Percentiles rank a stretch among this genome's conserved stretches.
phyloP scores from a whole-genome alignment of 2,329 filamentous ascomycete species.

The Sclerotinia minor region DNA sequence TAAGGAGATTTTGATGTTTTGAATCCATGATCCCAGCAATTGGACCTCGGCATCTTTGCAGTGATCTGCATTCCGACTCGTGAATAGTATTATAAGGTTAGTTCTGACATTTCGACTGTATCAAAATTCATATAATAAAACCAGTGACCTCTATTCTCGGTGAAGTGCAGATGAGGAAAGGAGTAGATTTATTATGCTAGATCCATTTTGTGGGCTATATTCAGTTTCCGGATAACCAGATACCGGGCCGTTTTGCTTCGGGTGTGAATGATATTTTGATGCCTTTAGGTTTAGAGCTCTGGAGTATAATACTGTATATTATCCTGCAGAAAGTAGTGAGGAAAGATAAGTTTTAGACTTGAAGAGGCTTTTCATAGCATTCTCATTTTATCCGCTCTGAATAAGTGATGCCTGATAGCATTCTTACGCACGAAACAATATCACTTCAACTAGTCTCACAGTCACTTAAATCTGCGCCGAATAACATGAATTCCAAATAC shows the following conservation, averaged over 20 bases:
- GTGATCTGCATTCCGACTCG: neutral
- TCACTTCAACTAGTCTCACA: neutral
- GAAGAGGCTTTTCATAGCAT: neutral
- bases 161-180: too few species aligned
- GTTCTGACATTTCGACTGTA: neutral
- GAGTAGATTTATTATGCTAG: neutral
- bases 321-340: neutral
- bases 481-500: neutral
- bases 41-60: slow-evolving; percentile 1
- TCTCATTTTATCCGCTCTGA: neutral
- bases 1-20: neutral
- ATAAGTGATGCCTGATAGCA: slow-evolving; percentile 8
- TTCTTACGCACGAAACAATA: neutral
- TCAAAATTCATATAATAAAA: neutral
- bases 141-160: too few species aligned
- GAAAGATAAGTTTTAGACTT: too few species aligned
- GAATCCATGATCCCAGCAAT: neutral
- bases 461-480: neutral
- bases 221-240: neutral
- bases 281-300: too few species aligned
- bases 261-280: neutral
- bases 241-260: neutral
- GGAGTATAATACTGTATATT: neutral
- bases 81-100: too few species aligned
- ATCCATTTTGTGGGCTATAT: neutral